These are phyloP conservation scores for Nidula microcarpa DNA, from an alignment of 768 basidiomycete species.

Conservation along the genomic window DNA sequence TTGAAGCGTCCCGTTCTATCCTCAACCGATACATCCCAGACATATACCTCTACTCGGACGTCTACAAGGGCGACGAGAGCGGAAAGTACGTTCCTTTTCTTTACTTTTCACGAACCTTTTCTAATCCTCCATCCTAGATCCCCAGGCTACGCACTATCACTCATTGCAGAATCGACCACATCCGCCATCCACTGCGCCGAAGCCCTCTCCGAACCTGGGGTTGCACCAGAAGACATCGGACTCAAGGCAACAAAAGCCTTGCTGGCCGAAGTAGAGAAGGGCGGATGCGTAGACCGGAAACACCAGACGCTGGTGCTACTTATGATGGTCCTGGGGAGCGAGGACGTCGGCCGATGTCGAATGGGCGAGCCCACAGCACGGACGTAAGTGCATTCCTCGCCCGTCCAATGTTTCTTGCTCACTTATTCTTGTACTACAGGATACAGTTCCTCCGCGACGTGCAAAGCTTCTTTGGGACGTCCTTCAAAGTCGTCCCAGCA, in stretches of 20 bases:
- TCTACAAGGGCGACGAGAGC: slow-evolving; percentile 96
- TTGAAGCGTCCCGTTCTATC: slow-evolving; percentile 88
- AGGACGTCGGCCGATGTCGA: slow-evolving; percentile 88
- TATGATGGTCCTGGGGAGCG: slow-evolving; percentile 95
- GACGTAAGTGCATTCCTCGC: slow-evolving; percentile 53
- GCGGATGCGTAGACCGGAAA: slow-evolving; percentile 88
- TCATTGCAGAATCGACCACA: slow-evolving; percentile 91
- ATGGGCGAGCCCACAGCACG: slow-evolving; percentile 82
- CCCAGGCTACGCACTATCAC: slow-evolving; percentile 89
- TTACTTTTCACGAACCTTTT: not conserved
- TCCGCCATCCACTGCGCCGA: slow-evolving; percentile 86
- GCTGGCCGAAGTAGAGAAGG: slow-evolving; percentile 71
- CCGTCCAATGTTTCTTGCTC: not conserved
- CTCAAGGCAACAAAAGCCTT: slow-evolving; percentile 76
- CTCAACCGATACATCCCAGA: slow-evolving; percentile 97
- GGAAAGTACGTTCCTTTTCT: slow-evolving; percentile 69
- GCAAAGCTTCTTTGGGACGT: slow-evolving; percentile 79
- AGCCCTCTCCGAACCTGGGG: slow-evolving; percentile 75
- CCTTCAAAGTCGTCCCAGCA: slow-evolving; percentile 82
- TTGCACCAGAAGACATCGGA: slow-evolving; percentile 92
- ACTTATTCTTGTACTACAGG: slow-evolving; percentile 36
- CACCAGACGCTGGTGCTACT: slow-evolving; percentile 85
- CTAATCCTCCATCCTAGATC: slow-evolving; percentile 50
- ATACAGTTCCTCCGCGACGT: slow-evolving; percentile 89
- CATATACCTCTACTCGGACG: slow-evolving; percentile 97